Evolutionary conservation across 805 yeast genomes (phyloP).

Genomic region (Komagataella mondaviorum): DNA sequence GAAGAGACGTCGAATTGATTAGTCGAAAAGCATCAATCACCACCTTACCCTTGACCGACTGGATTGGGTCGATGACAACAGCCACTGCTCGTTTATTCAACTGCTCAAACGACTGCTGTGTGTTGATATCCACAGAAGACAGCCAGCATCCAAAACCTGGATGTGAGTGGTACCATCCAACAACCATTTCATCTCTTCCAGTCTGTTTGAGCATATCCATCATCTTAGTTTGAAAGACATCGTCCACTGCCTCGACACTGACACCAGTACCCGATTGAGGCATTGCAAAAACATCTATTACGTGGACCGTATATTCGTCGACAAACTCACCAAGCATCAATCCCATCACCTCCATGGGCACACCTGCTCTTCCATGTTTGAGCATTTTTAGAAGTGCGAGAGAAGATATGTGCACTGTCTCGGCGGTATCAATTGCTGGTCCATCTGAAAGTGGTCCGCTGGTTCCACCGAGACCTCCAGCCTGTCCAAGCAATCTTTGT

Average conservation of each 20-base stretch:
- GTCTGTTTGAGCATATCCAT: constrained; percentile 99
- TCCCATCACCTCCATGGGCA: constrained; percentile 83
- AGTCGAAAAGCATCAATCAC: constrained; percentile 97
- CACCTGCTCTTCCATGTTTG: constrained; percentile 92
- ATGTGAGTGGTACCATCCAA: constrained; percentile 99
- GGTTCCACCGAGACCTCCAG: constrained; percentile 25
- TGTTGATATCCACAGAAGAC: constrained; percentile 92
- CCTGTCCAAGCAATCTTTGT: constrained; percentile 28
- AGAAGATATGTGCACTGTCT: constrained; percentile 92
- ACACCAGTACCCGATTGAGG: constrained; percentile 97
- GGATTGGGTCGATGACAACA: constrained; percentile 96
- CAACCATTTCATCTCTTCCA: constrained; percentile 98
- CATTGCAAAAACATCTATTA: constrained; percentile 98
- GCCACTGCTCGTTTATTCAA: constrained; percentile 94
- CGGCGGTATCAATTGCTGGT: constrained; percentile 87
- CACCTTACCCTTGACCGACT: constrained; percentile 96
- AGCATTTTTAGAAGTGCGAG: constrained; percentile 92
- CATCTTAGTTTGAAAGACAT: constrained; percentile 97
- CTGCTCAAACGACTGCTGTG: constrained; percentile 96
- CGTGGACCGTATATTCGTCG: constrained; percentile 94
- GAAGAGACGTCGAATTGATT: constrained; percentile 72
- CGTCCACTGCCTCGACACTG: constrained; percentile 97
- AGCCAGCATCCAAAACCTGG: constrained; percentile 99
- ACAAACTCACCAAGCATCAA: constrained; percentile 97
- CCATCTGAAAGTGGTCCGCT: constrained; percentile 50